A percentile compares a stretch with the other conserved stretches of the same genome.
Conservation (phyloP, 192 early-diverging fungal genomes). For the Chytriomyces hyalinus region DNA sequence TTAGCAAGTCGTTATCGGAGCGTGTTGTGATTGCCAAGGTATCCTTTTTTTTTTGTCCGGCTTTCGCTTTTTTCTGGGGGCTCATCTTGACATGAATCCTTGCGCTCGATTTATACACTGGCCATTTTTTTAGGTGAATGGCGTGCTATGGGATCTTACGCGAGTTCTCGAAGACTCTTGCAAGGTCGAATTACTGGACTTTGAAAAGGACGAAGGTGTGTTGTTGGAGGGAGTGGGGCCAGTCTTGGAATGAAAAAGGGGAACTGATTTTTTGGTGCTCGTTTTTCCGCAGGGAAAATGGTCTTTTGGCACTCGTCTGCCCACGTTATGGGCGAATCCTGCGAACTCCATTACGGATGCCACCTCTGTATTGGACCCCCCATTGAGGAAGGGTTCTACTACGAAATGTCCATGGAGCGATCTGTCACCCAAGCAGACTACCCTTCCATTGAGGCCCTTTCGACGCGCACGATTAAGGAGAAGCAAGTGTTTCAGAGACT, state of each 20-base stretch:
- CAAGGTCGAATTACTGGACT: constrained; percentile 88
- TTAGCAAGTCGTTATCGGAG: constrained; percentile 91
- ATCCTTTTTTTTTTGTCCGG: background rate
- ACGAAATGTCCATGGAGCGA: constrained; percentile 90
- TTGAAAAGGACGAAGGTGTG: constrained; percentile 86
- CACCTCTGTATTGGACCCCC: constrained; percentile 97
- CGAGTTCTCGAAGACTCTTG: constrained; percentile 85
- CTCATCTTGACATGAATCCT: no score
- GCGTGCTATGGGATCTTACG: constrained; percentile 84
- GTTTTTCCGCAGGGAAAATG: constrained; percentile 61
- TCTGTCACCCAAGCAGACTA: constrained; percentile 85
- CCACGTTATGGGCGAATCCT: constrained; percentile 95
- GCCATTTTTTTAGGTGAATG: constrained; percentile 62
- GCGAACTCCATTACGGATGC: constrained; percentile 97
- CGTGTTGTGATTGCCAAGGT: constrained; percentile 94
- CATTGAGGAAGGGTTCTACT: constrained; percentile 94
- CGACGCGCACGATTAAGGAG: constrained; percentile 88
- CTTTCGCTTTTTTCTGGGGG: background rate
- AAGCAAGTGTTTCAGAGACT: constrained; percentile 95
- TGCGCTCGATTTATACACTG: background rate
- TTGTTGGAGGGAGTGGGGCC: background rate
- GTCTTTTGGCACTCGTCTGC: constrained; percentile 99
- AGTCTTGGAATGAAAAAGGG: constrained; percentile 6
- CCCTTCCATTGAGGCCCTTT: constrained; percentile 82
- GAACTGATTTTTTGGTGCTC: background rate